Conservation (phyloP, 2,329 filamentous ascomycete species). For the Tolypocladium paradoxum region DNA sequence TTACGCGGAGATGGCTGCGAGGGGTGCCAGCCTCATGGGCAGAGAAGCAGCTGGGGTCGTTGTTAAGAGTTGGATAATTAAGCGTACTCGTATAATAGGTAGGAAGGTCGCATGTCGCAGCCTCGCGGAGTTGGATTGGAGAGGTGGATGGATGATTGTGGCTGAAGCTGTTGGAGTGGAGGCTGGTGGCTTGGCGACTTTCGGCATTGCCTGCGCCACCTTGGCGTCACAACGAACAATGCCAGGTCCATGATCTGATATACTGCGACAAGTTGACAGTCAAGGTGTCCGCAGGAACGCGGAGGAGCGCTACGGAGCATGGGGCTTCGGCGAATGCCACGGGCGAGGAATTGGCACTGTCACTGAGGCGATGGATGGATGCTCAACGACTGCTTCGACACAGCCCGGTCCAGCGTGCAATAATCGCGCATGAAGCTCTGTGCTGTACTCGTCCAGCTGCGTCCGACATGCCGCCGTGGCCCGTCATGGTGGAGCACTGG, state of each 20-base stretch:
- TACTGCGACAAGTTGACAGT: too few relatives aligned
- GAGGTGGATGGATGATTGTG: background rate
- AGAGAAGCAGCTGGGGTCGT: background rate
- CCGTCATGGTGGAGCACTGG: background rate
- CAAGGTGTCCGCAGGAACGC: background rate
- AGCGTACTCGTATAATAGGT: too few relatives aligned
- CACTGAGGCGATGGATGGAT: background rate
- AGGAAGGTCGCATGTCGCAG: background rate
- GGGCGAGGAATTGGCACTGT: background rate
- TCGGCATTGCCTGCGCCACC: background rate
- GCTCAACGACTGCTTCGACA: background rate
- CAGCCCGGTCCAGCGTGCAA: background rate
- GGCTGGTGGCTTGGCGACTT: background rate
- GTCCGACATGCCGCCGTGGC: conserved; percentile 1
- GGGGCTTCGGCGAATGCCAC: too few relatives aligned
- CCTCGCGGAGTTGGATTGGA: background rate
- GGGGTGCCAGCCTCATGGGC: background rate
- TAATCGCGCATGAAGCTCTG: background rate
- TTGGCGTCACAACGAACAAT: background rate
- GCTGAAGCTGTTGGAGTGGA: background rate
- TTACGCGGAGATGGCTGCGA: background rate
- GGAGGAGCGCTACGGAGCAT: background rate
- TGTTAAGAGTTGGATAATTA: background rate
- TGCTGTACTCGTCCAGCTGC: background rate
- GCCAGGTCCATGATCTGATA: too few relatives aligned